Conservation (phyloP, 2,329 filamentous ascomycete genomes). For the Sclerotinia subarctica region DNA sequence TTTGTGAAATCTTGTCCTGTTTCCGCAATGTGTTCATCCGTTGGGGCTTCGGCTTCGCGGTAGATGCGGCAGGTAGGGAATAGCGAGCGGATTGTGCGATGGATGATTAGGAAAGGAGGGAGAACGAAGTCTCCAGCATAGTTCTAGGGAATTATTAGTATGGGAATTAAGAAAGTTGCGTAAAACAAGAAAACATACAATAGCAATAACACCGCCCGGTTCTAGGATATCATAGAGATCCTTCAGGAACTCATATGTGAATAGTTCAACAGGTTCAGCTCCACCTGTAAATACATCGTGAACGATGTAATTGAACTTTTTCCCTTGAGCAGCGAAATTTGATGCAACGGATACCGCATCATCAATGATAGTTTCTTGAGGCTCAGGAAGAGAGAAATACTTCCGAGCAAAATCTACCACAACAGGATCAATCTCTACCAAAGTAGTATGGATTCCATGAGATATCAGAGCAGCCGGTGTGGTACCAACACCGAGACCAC, state of each 20-base stretch:
- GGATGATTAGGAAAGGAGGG: conserved; percentile 71
- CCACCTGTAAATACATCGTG: conserved; percentile 98
- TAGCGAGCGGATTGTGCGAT: conserved; percentile 75
- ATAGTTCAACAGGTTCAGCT: conserved; percentile 83
- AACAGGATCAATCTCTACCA: conserved; percentile 90
- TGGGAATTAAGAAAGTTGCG: background rate
- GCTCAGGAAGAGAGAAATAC: conserved; percentile 76
- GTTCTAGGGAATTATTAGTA: conserved; percentile 56
- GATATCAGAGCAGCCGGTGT: conserved; percentile 81
- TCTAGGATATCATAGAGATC: conserved; percentile 69
- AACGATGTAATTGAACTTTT: conserved; percentile 83
- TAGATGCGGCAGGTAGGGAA: conserved; percentile 92
- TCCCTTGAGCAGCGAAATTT: conserved; percentile 41
- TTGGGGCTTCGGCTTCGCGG: conserved; percentile 65
- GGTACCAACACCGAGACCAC: conserved; percentile 88
- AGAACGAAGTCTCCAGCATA: conserved; percentile 86
- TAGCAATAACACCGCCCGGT: conserved; percentile 78
- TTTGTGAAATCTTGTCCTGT: conserved; percentile 77
- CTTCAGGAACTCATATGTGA: conserved; percentile 79
- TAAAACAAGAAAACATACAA: conserved; percentile 53
- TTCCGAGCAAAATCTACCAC: conserved; percentile 79
- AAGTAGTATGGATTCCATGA: conserved; percentile 87
- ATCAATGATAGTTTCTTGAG: conserved; percentile 75
- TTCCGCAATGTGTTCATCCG: conserved; percentile 47
- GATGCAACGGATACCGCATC: conserved; percentile 74